These are phyloP conservation scores for Dichomitus squalens DNA, from an alignment of 1,284 basidiomycete genomes.

Conservation along the genomic window DNA sequence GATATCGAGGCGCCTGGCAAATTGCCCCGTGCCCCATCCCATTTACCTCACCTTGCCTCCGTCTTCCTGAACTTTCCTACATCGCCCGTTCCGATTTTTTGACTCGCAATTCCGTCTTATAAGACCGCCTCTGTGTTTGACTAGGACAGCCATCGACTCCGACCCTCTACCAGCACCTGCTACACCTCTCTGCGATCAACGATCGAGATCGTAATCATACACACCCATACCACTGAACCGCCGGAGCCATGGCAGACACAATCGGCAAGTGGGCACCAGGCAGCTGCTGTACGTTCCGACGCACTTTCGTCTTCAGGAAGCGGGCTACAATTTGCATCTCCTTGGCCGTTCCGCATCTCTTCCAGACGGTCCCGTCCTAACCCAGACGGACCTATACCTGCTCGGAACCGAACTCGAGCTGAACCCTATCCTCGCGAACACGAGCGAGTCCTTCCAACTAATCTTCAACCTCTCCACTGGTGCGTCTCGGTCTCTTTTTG, in stretches of 20 bases:
- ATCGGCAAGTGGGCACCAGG: slow-evolving; percentile 35
- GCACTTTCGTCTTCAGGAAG: background rate
- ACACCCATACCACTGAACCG: background rate
- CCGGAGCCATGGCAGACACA: slow-evolving; percentile 26
- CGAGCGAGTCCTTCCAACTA: slow-evolving; percentile 56
- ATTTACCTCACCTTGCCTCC: background rate
- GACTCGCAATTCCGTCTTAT: background rate
- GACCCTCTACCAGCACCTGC: background rate
- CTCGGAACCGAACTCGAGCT: slow-evolving; percentile 64
- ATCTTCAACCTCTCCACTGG: slow-evolving; percentile 71
- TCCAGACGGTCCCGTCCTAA: slow-evolving; percentile 75
- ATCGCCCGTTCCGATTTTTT: background rate
- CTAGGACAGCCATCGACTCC: background rate
- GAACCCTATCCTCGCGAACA: slow-evolving; percentile 66
- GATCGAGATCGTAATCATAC: background rate
- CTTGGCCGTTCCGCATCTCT: no score
- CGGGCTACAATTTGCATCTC: no score
- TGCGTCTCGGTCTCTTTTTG: slow-evolving; percentile 28
- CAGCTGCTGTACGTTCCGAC: slow-evolving; percentile 27
- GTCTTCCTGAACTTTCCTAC: background rate
- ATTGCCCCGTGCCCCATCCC: background rate
- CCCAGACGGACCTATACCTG: slow-evolving; percentile 75
- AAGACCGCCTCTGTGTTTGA: background rate
- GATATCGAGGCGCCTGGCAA: slow-evolving; percentile 12
- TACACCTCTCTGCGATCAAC: background rate